A percentile compares a stretch with the other conserved stretches of the same genome.
These are phyloP conservation scores for Xylaria castorea DNA, from an alignment of 495 filamentous ascomycete species.

Conservation along the genomic window DNA sequence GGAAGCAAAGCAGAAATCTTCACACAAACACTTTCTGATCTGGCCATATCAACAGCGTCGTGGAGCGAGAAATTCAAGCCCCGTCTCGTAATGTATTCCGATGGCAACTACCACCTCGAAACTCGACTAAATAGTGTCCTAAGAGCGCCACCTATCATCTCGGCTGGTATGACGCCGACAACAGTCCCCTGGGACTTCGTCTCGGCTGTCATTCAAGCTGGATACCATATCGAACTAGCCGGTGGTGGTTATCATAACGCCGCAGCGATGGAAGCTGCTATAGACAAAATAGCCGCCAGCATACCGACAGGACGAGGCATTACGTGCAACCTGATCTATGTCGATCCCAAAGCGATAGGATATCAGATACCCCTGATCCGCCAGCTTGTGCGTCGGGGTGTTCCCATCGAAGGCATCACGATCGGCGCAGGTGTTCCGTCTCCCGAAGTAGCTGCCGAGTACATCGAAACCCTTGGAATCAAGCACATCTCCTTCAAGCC, in stretches of 20 bases:
- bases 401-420: slow-evolving; percentile 81
- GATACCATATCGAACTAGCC: slow-evolving; percentile 88
- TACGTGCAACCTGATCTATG: slow-evolving; percentile 83
- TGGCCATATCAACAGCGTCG: slow-evolving; percentile 79
- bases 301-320: slow-evolving; percentile 83
- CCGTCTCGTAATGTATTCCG: slow-evolving; percentile 71
- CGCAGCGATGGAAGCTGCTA: slow-evolving; percentile 74
- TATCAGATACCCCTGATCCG: slow-evolving; percentile 85
- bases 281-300: slow-evolving; percentile 75
- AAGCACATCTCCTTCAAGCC: slow-evolving; percentile 85
- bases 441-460: slow-evolving; percentile 79
- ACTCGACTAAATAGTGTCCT: slow-evolving; percentile 84
- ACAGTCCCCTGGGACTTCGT: slow-evolving; percentile 97
- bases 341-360: slow-evolving; percentile 81
- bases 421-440: slow-evolving; percentile 82
- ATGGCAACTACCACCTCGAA: slow-evolving; percentile 78
- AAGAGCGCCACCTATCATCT: slow-evolving; percentile 82
- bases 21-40: slow-evolving; percentile 76
- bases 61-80: slow-evolving; percentile 87
- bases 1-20: slow-evolving; percentile 89
- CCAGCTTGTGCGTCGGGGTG: slow-evolving; percentile 73
- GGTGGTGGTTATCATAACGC: slow-evolving; percentile 83
- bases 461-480: slow-evolving; percentile 76
- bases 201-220: slow-evolving; percentile 89
- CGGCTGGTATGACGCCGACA: slow-evolving; percentile 94